Evolutionary conservation across 257 asterid genomes (phyloP).

Genomic region (Haberlea rhodopensis): DNA sequence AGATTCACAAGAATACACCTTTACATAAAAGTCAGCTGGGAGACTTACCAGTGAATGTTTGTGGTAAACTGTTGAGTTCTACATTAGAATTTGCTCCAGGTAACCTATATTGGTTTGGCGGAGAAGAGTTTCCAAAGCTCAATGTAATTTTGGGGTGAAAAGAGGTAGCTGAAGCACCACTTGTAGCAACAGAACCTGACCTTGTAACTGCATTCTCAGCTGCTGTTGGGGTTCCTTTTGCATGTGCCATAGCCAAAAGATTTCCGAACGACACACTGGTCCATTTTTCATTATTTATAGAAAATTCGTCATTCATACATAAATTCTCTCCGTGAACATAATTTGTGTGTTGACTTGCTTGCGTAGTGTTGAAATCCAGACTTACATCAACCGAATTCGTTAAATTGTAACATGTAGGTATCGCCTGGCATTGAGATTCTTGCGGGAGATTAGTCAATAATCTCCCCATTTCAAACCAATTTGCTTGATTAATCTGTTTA

Average conservation of each 20-base stretch:
- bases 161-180: conserved; percentile 17
- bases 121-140: conserved; percentile 26
- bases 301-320: conserved; percentile 18
- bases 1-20: not conserved
- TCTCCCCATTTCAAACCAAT: conserved; percentile 21
- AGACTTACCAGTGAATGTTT: conserved; percentile 29
- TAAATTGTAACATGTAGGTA: conserved; percentile 27
- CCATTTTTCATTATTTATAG: conserved; percentile 29
- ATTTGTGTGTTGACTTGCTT: conserved; percentile 3
- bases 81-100: conserved; percentile 24
- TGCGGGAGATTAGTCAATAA: conserved; percentile 19
- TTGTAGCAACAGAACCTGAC: conserved; percentile 20
- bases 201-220: conserved; percentile 13
- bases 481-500: conserved; percentile 22
- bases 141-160: conserved; percentile 23
- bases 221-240: conserved; percentile 29
- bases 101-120: conserved; percentile 15
- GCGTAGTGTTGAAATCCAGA: conserved; percentile 10
- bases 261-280: conserved; percentile 34
- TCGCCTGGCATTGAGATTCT: conserved; percentile 25
- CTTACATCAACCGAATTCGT: conserved; percentile 14
- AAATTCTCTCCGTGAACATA: conserved; percentile 20
- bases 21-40: conserved; percentile 8
- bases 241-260: conserved; percentile 44
- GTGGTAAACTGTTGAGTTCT: conserved; percentile 8